A percentile compares a stretch with the other conserved stretches of the same genome.
Evolutionary conservation across 2,329 filamentous ascomycete species (phyloP).

Genomic region (Colletotrichum abscissum): DNA sequence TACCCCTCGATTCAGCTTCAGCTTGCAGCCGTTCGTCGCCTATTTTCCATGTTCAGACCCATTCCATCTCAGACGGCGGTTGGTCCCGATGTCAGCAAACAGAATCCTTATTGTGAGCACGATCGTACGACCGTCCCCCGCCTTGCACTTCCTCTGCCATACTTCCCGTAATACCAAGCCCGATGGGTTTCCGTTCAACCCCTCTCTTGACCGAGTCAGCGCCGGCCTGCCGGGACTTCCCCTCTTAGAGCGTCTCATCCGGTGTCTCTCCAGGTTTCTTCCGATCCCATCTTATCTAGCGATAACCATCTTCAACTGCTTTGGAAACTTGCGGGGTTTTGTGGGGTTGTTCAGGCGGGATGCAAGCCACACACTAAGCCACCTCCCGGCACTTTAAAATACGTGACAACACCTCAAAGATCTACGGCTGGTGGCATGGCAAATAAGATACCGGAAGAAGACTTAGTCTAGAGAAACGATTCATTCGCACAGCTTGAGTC

Average conservation of each 20-base stretch:
- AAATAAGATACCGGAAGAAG: too few species aligned
- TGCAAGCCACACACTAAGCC: background rate
- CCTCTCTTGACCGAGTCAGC: background rate
- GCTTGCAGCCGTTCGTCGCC: slow-evolving; percentile 10
- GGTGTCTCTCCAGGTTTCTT: background rate
- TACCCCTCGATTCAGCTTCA: background rate
- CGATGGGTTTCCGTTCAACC: background rate
- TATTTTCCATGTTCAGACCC: background rate
- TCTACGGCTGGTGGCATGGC: too few species aligned
- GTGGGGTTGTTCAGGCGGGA: slow-evolving; percentile 14
- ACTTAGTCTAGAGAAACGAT: too few species aligned
- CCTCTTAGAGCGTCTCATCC: background rate
- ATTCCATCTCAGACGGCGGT: background rate
- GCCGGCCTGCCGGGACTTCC: background rate
- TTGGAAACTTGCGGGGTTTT: slow-evolving; percentile 30
- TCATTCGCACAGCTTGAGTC: too few species aligned
- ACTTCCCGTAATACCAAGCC: background rate
- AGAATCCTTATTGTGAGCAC: background rate
- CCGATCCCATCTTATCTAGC: slow-evolving; percentile 4
- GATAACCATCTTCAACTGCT: background rate
- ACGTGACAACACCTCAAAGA: background rate
- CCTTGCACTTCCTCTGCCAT: background rate
- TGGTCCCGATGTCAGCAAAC: slow-evolving; percentile 9
- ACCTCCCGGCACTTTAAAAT: background rate
- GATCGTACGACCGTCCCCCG: slow-evolving; percentile 3